Conservation (phyloP, 2,329 filamentous ascomycete genomes). For the Zymoseptoria brevis region DNA sequence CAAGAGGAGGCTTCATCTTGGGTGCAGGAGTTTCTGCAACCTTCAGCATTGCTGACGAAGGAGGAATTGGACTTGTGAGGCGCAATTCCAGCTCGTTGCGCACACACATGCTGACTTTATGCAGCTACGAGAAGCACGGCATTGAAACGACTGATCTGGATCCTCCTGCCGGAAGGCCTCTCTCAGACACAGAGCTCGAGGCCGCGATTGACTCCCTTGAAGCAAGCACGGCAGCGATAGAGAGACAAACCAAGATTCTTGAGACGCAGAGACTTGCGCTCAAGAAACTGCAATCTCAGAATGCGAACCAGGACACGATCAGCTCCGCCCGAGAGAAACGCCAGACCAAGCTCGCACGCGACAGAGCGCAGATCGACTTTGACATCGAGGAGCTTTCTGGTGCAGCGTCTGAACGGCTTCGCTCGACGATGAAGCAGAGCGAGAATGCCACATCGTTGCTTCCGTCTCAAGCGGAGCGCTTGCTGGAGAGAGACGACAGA, state of each 20-base stretch:
- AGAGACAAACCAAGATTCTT: constrained; percentile 55
- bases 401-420: constrained; percentile 27
- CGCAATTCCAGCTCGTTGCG: constrained; percentile 1
- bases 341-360: constrained; percentile 26
- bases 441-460: constrained; percentile 40
- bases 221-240: constrained; percentile 55
- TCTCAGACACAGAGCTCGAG: constrained; percentile 53
- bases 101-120: background rate
- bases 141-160: background rate
- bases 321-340: constrained; percentile 5
- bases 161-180: constrained; percentile 32
- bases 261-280: constrained; percentile 56
- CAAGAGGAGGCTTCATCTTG: constrained; percentile 35
- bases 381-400: constrained; percentile 28
- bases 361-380: constrained; percentile 37
- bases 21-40: constrained; percentile 41
- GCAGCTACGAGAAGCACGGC: constrained; percentile 27
- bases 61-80: constrained; percentile 43
- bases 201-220: constrained; percentile 57
- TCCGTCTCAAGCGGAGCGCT: constrained; percentile 45
- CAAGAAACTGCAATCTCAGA: constrained; percentile 44
- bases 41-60: constrained; percentile 39
- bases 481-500: constrained; percentile 49
- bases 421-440: constrained; percentile 41
- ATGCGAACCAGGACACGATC: constrained; percentile 2